Evolutionary conservation across 2,329 filamentous ascomycete genomes (phyloP).

Genomic region (Pseudocercospora cruenta): DNA sequence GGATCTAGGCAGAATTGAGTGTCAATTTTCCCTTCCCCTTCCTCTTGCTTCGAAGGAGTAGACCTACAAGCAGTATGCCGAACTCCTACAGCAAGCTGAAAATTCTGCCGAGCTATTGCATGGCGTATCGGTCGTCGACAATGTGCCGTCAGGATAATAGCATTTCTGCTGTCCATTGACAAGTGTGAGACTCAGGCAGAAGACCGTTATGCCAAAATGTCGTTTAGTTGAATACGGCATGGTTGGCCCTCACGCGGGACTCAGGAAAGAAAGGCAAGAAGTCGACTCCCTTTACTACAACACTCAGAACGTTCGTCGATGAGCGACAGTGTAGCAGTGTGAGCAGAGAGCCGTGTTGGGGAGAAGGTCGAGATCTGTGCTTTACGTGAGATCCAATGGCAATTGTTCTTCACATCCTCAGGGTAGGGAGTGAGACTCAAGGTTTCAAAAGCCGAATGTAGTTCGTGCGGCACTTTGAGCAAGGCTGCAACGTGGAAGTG

Average conservation of each 20-base stretch:
- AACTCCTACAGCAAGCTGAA: constrained; percentile 24
- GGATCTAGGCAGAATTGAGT: too few species aligned
- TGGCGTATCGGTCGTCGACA: constrained; percentile 17
- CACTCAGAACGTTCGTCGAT: not conserved
- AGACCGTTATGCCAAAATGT: not conserved
- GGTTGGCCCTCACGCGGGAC: not conserved
- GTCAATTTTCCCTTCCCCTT: too few species aligned
- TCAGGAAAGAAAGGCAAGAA: constrained; percentile 4
- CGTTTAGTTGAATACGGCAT: constrained; percentile 6
- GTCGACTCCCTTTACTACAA: not conserved
- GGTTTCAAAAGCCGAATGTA: not conserved
- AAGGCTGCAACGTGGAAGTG: constrained; percentile 1
- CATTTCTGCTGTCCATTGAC: constrained; percentile 17
- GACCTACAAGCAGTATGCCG: constrained; percentile 22
- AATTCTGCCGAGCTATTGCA: constrained; percentile 21
- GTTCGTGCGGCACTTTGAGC: not conserved
- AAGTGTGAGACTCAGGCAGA: not conserved
- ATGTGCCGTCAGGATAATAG: constrained; percentile 25
- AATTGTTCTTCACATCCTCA: not conserved
- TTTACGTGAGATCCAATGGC: constrained; percentile 53
- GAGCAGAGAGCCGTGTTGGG: not conserved
- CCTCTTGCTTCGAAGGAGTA: too few species aligned
- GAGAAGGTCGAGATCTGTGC: not conserved
- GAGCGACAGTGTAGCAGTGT: not conserved
- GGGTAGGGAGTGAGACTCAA: not conserved